Percentiles rank a stretch among this genome's conserved stretches.
These are phyloP conservation scores for Lactarius akahatsu DNA, from an alignment of 768 basidiomycete genomes.

Conservation along the genomic window DNA sequence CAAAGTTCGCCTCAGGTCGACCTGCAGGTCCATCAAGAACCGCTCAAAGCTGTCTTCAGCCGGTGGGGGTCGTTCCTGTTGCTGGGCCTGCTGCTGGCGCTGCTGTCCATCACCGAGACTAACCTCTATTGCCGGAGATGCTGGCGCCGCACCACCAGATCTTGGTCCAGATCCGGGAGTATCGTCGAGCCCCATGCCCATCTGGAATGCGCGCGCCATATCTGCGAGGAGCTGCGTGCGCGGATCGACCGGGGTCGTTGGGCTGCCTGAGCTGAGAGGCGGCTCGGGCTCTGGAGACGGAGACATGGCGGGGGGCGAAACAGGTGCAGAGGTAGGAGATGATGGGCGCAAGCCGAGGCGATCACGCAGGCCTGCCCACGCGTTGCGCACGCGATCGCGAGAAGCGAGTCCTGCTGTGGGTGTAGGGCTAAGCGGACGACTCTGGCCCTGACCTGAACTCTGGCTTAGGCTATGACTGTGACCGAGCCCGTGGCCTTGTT, in stretches of 20 bases:
- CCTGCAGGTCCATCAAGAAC: slow-evolving; percentile 76
- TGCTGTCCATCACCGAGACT: slow-evolving; percentile 16
- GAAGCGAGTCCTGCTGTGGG: slow-evolving; percentile 40
- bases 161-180: slow-evolving; percentile 10
- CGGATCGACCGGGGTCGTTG: slow-evolving; percentile 38
- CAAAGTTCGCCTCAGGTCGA: slow-evolving; percentile 65
- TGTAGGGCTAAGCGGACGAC: slow-evolving; percentile 44
- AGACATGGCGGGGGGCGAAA: not conserved
- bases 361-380: slow-evolving; percentile 69
- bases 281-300: slow-evolving; percentile 14
- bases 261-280: slow-evolving; percentile 1
- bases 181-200: slow-evolving; percentile 48
- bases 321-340: slow-evolving; percentile 6
- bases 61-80: slow-evolving; percentile 35
- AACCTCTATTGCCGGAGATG: slow-evolving; percentile 7
- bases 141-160: not conserved
- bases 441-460: slow-evolving; percentile 16
- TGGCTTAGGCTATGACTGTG: slow-evolving; percentile 7
- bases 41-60: slow-evolving; percentile 75
- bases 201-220: slow-evolving; percentile 78
- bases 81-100: slow-evolving; percentile 8
- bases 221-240: slow-evolving; percentile 73
- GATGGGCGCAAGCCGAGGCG: slow-evolving; percentile 50
- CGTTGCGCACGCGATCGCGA: slow-evolving; percentile 53
- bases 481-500: not conserved